Base-by-base conservation (phyloP, 1,284 basidiomycete genomes). In the Ganoderma leucocontextum region DNA sequence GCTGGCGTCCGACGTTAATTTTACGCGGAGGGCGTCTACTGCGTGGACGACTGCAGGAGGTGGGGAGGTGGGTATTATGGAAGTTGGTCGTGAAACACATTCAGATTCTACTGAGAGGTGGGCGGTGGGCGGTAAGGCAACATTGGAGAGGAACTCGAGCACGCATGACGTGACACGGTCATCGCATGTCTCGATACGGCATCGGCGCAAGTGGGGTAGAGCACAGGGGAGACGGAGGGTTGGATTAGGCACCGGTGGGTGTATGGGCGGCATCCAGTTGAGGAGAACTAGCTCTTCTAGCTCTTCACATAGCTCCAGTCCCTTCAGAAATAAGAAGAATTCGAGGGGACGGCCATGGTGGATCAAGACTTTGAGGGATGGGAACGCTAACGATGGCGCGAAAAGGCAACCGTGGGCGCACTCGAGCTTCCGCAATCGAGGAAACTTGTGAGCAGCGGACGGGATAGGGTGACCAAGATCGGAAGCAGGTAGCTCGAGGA, bases 251-350 rank as follows among this genome's bases (percentile, higher is more conserved):
- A 6, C 3, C 4, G 10, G 38, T 39, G 22, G 12, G 22, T 60
- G 22, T 15, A 25, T 41, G 38, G 58, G 58, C 5, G 22, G 38
- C 22, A 22, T 41, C 58, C 58, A 60, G 15, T 25, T 22, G 35
- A 25, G 13, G 22, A 60, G 58, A 12, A 13, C 3, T 6, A 60
- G 36, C 22, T 60, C 58, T 38, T 60, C 58, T 22, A 60, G 38
- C 10, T 60, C 12, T 17, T 10, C 36, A 38, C 58, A 60, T 4
- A 60, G 38, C 6, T 60, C 36, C 58, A 60, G 13, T 3, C 36
- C 58, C 58, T 25, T 60, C n/a, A 60, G 58, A 22, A 60, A 25
- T 22, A 60, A 41, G n/a, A 25, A 19, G 36, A 60, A 25, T 6
- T 60, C 38, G 38, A 60, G 38, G 6, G 58, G 36, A 12, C 38